Base-by-base conservation (phyloP, 371 early-diverging fungal species). In the Amoeboaphelidium occidentale region DNA sequence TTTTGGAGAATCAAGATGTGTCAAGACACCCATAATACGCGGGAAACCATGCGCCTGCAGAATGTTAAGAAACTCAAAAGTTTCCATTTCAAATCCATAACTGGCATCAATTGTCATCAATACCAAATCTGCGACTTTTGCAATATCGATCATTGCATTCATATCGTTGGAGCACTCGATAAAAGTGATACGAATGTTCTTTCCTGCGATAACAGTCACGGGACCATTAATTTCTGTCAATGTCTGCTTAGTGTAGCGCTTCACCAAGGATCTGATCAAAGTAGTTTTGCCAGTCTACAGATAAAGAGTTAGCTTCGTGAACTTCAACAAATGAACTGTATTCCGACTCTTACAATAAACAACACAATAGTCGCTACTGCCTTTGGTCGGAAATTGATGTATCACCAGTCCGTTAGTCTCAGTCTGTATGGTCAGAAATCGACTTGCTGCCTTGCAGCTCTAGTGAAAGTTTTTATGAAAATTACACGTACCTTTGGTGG, bases 31-130 rank as follows among this genome's bases (percentile, higher is more conserved):
- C 84, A 96, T 92, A 23, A 98, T 77, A 54, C 87, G 88, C 12
- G 97, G 90, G 60, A 96, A 89, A 23, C 98, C 98, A 55, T 98
- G 97, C 2, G 84, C 74, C 58, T 94, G 97, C 27, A 97, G 68
- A 51, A 98, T 75, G 61, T 91, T 94, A 25, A 98, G 68, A 63
- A 92, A 94, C 71, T 99, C 99, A 58, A 98, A 96, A 0, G 96
- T 96, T 74, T 97, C 97, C 93, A 94, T 97, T 64, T 97, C 97
- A 63, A 98, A 84, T 25, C 97, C 97, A 61, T 82, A 93, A 57
- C 79, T 80, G 2, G 92, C 94, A 61, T 98, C 93, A 53, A 99
- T 83, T 58, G 83, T 66, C 49, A 99, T 66, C 32, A 99, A 72
- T 1, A 97, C 88, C 50, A 98, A 61, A 66, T 99, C 99, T 0